Percentiles rank a stretch among this genome's conserved stretches.
These are phyloP conservation scores for Globisporangium camurandrum DNA, from an alignment of 352 stramenopile species.

Conservation along the genomic window DNA sequence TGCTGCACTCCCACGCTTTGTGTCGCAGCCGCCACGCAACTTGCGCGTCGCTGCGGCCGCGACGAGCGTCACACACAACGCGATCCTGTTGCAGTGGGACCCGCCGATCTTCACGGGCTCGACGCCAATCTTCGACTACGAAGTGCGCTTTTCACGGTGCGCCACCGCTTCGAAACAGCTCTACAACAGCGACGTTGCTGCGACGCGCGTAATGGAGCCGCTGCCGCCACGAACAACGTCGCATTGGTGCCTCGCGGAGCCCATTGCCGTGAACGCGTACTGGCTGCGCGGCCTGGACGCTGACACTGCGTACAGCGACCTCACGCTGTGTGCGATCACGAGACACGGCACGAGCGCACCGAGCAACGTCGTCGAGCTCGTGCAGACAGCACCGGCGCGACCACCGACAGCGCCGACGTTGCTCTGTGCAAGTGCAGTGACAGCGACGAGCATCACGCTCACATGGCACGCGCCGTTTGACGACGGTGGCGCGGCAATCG, in stretches of 20 bases:
- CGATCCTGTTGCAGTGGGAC: slow-evolving; percentile 46
- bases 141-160: slow-evolving; percentile 33
- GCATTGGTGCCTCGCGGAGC: slow-evolving; percentile 45
- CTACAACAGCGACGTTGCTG: not conserved
- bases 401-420: slow-evolving; percentile 40
- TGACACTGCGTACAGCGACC: slow-evolving; percentile 37
- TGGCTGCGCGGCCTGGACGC: slow-evolving; percentile 26
- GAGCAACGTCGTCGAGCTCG: slow-evolving; percentile 34
- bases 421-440: slow-evolving; percentile 35
- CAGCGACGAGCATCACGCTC: slow-evolving; percentile 54
- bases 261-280: slow-evolving; percentile 41
- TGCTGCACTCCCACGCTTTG: slow-evolving; percentile 21
- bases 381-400: slow-evolving; percentile 24
- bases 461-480: slow-evolving; percentile 57
- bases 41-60: slow-evolving; percentile 25
- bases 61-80: slow-evolving; percentile 25
- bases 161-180: not conserved
- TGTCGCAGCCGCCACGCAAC: slow-evolving; percentile 59
- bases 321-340: slow-evolving; percentile 43
- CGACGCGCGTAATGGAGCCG: slow-evolving; percentile 13
- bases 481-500: slow-evolving; percentile 40
- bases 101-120: slow-evolving; percentile 67
- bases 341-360: slow-evolving; percentile 38
- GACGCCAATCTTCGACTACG: slow-evolving; percentile 56
- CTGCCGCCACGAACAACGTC: slow-evolving; percentile 23